Base-by-base conservation (phyloP, 257 asterid species). In the Scutellaria barbata region DNA sequence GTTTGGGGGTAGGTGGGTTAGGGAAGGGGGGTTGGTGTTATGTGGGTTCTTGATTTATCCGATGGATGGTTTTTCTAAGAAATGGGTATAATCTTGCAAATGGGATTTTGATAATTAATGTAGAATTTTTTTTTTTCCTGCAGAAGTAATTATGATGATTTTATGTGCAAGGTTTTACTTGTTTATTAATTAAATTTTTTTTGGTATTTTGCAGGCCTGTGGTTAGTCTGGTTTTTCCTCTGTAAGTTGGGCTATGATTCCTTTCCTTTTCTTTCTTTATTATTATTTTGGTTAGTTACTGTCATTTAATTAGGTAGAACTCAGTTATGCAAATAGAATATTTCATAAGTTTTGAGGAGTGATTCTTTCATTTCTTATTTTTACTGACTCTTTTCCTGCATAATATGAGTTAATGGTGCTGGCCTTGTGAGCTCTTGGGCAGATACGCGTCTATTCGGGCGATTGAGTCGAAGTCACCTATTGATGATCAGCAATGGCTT, bases 401-500 rank as follows among this genome's bases (percentile, higher is more conserved):
- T 57, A 45, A 10, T 62, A 13, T 55, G 51, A 57, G 57, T n/a
- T 60, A 47, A 47, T 78, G 54, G 17, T 40, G 53, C 39, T 75
- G 72, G 52, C 37, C 13, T 52, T 40, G 50, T 62, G 67, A 69
- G 64, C 25, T 69, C 8, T 63, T 77, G 58, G 65, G 75, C 92
- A 95, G 99, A 17, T 95, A 95, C 73, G 99, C 98, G 1, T 95
- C 98, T 33, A 89, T 95, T 54, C 78, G 94, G 85, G 99, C 98
- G 58, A 95, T 95, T 63, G 99, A 95, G 86, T 83, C 90, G 8
- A 89, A 95, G 79, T 89, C 96, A 1, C 84, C 96, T 12, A 75
- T 79, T 46, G 99, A 95, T 80, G 98, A 95, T 88, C 97, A 95
- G 76, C 99, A 95, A 73, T 95, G 99, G 99, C 98, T 95, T 48